Evolutionary conservation across 352 stramenopile species (phyloP), one percentile per base, ranked within the genome.

Genomic region (Phytophthora palmivora): DNA sequence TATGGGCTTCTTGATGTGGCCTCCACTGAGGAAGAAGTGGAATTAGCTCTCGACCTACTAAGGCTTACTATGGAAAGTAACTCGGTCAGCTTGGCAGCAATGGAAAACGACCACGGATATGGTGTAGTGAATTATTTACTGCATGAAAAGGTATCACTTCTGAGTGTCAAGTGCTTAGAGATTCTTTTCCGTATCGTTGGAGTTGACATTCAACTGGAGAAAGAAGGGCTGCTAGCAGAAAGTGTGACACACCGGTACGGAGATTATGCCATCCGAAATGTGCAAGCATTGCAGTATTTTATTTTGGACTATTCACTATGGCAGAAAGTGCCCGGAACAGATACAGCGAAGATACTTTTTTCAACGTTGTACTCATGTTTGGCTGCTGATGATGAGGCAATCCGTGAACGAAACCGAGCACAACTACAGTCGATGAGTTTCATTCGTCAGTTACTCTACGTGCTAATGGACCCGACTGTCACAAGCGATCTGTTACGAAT

Each of bases 91-190:
- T 48, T 90, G 9, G 43, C 63, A 7, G 78, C 78, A 3, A 89
- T 92, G 79, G 82, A 91, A 32, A 47, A 74, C n/a, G 84, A 92
- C 49, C 78, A 87, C 51, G 84, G 84, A 1, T 92, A 92, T 53
- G 82, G 82, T 2, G 72, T 92, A 24, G 64, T 92, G 18, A 91
- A 89, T 39, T 87, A 63, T 42, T 53, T 92, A 8, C 60, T 92
- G 9, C 84, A 89, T 37, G 46, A 87, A 38, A 91, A 92, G 49
- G 49, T 74, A 16, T 43, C 55, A 15, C 32, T 87, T 8, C 61
- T 92, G n/a, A 77, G 14, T 18, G 48, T 39, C 15, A 75, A 56
- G 12, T 68, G 67, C 7, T 51, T 91, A 10, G 26, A 67, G 22
- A 32, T 74, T 36, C 42, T 89, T 15, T 89, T 89, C 58, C 67